Evolutionary conservation across 139 green algal species (phyloP).

Genomic region (Chlorella ohadii): DNA sequence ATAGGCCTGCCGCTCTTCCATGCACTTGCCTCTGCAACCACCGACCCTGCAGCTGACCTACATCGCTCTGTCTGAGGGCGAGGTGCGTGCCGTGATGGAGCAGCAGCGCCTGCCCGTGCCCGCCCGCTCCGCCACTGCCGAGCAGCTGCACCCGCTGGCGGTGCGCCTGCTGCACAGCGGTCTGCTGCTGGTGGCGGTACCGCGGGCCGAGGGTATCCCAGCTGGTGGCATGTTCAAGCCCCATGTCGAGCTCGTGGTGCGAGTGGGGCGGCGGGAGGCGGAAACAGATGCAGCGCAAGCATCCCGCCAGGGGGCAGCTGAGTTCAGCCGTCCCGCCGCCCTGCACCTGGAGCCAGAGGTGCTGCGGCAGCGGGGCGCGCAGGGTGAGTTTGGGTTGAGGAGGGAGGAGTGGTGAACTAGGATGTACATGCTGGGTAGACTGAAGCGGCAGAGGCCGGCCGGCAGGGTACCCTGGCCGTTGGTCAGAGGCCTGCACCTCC

Average conservation of each 20-base stretch:
- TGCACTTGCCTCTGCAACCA: too few relatives aligned
- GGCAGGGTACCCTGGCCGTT: too few relatives aligned
- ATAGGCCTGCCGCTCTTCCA: too few relatives aligned
- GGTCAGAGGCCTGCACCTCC: too few relatives aligned
- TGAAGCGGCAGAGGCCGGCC: too few relatives aligned
- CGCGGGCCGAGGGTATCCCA: background rate
- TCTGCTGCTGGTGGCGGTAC: background rate
- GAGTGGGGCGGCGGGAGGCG: background rate
- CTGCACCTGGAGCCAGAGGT: background rate
- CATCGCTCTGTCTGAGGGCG: background rate
- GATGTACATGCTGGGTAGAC: too few relatives aligned
- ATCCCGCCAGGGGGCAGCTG: background rate
- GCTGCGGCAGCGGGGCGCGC: background rate
- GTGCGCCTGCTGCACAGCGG: constrained; percentile 17
- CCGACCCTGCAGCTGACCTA: background rate
- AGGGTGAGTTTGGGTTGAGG: background rate
- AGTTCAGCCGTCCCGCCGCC: background rate
- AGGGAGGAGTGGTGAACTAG: background rate
- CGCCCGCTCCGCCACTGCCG: background rate
- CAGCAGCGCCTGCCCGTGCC: background rate
- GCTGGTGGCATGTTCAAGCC: constrained; percentile 12
- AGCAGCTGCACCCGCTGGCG: background rate
- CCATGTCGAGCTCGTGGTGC: background rate
- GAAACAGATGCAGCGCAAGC: background rate
- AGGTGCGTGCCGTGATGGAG: background rate